Conservation (phyloP, 2,329 filamentous ascomycete species). For the Pseudogymnoascus sp. region DNA sequence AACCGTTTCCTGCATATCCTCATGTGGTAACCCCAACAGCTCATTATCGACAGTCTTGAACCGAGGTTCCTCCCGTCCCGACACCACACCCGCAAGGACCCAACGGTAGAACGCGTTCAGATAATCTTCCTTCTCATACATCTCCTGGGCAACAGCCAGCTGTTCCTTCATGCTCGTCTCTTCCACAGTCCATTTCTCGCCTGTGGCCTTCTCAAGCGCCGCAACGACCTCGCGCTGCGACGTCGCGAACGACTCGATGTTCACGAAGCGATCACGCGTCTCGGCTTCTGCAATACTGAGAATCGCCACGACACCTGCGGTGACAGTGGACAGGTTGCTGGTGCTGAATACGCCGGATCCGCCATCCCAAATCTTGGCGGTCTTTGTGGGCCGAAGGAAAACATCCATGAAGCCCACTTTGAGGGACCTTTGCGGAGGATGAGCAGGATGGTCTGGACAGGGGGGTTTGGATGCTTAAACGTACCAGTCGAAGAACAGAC, state of each 20-base stretch:
- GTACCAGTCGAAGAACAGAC: constrained; percentile 19
- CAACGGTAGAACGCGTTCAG: not conserved
- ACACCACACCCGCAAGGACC: not conserved
- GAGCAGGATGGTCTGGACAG: not conserved
- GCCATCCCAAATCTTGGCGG: constrained; percentile 26
- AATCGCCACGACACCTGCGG: constrained; percentile 26
- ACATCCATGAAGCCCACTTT: not conserved
- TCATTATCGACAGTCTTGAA: not conserved
- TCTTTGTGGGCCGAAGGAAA: constrained; percentile 14
- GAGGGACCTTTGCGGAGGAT: not conserved
- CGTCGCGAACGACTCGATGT: constrained; percentile 26
- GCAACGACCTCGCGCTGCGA: constrained; percentile 29
- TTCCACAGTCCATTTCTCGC: constrained; percentile 24
- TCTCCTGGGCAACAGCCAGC: not conserved
- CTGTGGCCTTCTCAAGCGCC: constrained; percentile 24
- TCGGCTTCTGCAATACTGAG: constrained; percentile 25
- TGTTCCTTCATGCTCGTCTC: constrained; percentile 18
- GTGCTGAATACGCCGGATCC: constrained; percentile 25
- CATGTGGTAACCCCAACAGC: not conserved
- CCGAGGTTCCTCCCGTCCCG: not conserved
- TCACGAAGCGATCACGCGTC: constrained; percentile 27
- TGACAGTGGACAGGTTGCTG: constrained; percentile 26
- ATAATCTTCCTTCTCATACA: not conserved
- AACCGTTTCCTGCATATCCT: not conserved
- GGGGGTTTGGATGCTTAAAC: constrained; percentile 7